Evolutionary conservation across 2,329 filamentous ascomycete genomes (phyloP).

Genomic region (Dothideomycetidae sp.): DNA sequence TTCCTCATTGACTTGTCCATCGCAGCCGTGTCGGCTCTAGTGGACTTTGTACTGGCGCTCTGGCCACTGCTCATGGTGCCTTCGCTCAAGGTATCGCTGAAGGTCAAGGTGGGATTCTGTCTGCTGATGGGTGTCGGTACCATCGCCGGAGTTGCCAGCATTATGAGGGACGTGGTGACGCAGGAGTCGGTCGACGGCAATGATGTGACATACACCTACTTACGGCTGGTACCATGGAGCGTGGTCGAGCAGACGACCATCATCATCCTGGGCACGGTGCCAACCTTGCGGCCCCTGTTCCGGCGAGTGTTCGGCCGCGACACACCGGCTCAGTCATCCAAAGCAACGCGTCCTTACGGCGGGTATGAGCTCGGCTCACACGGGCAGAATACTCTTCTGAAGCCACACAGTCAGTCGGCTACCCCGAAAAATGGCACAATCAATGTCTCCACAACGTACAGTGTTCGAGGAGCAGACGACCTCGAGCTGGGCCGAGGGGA

Average conservation of each 20-base stretch:
- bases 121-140: slow-evolving; percentile 2
- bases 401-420: not conserved
- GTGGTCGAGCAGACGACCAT: not conserved
- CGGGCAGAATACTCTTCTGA: not conserved
- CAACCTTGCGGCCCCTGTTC: not conserved
- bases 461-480: not conserved
- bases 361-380: not conserved
- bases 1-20: not conserved
- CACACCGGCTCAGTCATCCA: not conserved
- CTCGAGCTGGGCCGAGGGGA: not conserved
- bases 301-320: not conserved
- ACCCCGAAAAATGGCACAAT: not conserved
- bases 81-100: not conserved
- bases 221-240: not conserved
- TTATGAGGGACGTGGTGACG: not conserved
- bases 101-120: slow-evolving; percentile 3
- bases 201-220: not conserved
- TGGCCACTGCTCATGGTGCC: slow-evolving; percentile 2
- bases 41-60: not conserved
- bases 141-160: not conserved
- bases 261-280: not conserved
- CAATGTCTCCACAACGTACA: not conserved
- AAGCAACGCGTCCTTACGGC: not conserved
- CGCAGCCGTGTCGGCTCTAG: not conserved
- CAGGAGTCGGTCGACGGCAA: not conserved